Percentiles rank a stretch among this genome's conserved stretches.
Evolutionary conservation across 139 green algal species (phyloP).

Genomic region (Haematococcus lacustris): DNA sequence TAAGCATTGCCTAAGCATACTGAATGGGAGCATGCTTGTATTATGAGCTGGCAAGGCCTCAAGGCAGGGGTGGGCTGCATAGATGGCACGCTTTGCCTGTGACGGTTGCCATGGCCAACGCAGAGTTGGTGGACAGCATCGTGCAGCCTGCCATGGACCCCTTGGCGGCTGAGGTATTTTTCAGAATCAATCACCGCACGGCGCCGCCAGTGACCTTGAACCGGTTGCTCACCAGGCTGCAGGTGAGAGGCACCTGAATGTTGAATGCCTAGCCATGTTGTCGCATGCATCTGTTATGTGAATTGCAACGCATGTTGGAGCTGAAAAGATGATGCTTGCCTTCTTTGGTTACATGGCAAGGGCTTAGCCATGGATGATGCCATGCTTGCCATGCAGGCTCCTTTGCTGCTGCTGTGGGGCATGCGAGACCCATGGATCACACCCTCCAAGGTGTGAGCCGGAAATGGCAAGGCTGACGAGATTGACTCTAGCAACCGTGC

Average conservation of each 20-base stretch:
- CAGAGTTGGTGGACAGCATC: conserved; percentile 29
- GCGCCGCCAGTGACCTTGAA: conserved; percentile 40
- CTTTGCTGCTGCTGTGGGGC: neutral
- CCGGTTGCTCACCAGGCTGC: conserved; percentile 36
- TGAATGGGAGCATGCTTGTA: too few relatives aligned
- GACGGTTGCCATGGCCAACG: too few relatives aligned
- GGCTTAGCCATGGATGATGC: neutral
- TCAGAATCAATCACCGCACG: conserved; percentile 54
- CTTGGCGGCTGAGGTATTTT: conserved; percentile 69
- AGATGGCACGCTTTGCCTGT: too few relatives aligned
- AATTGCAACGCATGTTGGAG: too few relatives aligned
- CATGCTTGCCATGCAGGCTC: neutral
- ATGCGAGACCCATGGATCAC: neutral
- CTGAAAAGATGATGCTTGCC: too few relatives aligned
- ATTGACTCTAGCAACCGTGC: neutral
- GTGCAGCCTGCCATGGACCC: conserved; percentile 53
- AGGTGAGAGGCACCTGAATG: conserved; percentile 1
- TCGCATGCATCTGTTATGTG: neutral
- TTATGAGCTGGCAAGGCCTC: too few relatives aligned
- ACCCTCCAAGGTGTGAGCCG: too few relatives aligned
- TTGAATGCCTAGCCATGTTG: neutral
- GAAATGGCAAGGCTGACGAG: neutral
- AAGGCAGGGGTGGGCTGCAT: too few relatives aligned
- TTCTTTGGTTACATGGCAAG: too few relatives aligned
- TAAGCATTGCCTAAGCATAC: too few relatives aligned